Conservation (phyloP, 306 rosid species). For the Quercus ilex region DNA sequence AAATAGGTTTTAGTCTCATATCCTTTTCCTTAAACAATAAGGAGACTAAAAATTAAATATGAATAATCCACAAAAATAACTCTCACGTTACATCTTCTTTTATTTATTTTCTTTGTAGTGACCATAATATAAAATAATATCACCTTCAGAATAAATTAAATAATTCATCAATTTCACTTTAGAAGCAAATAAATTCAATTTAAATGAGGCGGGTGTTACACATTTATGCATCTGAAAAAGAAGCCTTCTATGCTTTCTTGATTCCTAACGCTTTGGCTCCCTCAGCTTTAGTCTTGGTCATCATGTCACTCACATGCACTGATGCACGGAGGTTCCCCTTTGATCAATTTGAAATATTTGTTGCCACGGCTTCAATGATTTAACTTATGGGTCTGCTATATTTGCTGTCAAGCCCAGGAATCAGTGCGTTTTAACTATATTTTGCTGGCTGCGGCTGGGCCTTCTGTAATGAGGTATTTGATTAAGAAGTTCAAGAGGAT, state of each 20-base stretch:
- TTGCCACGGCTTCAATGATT: slow-evolving; percentile 26
- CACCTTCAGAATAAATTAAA: too few species aligned
- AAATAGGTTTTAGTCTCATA: too few species aligned
- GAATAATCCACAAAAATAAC: too few species aligned
- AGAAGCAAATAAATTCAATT: too few species aligned
- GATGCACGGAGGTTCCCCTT: too few species aligned
- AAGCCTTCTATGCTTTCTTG: slow-evolving; percentile 21
- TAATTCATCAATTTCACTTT: too few species aligned
- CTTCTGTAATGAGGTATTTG: background rate
- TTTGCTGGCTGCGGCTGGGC: slow-evolving; percentile 13
- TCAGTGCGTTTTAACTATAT: slow-evolving; percentile 10
- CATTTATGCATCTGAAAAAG: background rate
- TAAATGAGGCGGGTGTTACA: too few species aligned
- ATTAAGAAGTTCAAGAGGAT: background rate
- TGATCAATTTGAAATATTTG: slow-evolving; percentile 2
- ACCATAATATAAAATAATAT: too few species aligned
- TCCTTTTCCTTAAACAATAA: too few species aligned
- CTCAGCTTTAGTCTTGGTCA: slow-evolving; percentile 20
- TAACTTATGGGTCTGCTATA: slow-evolving; percentile 27
- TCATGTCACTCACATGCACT: slow-evolving; percentile 11
- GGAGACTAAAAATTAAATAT: too few species aligned
- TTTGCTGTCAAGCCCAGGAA: slow-evolving; percentile 28
- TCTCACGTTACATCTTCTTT: too few species aligned
- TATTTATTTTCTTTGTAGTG: too few species aligned
- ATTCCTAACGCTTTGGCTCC: slow-evolving; percentile 29